Conservation (phyloP, 371 early-diverging fungal species). For the Mortierella sp. region DNA sequence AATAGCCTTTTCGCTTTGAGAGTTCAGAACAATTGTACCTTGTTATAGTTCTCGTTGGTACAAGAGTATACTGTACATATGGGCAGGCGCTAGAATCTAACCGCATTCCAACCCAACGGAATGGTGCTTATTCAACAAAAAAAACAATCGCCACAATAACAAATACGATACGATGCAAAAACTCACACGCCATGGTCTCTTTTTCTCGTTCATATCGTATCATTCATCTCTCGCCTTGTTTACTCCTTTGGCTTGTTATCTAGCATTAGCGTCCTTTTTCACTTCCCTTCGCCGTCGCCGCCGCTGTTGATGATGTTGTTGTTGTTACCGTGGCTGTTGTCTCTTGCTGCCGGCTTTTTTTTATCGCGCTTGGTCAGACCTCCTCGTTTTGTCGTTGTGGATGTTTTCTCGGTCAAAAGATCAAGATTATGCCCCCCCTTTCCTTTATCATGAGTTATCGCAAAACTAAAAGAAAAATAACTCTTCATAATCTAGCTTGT, state of each 20-base stretch:
- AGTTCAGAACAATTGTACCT: not conserved
- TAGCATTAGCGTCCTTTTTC: not conserved
- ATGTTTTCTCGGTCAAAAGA: not conserved
- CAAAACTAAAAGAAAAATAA: not conserved
- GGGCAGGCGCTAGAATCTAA: not conserved
- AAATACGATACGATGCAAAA: not conserved
- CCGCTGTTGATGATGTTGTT: not conserved
- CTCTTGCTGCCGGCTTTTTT: not conserved
- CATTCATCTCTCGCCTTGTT: not conserved
- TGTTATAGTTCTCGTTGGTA: too few species aligned
- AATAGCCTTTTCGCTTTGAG: not conserved
- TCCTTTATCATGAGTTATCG: not conserved
- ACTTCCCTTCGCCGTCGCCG: not conserved
- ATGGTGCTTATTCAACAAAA: not conserved
- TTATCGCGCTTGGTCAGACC: not conserved
- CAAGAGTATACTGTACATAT: not conserved
- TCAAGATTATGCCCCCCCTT: constrained; percentile 2
- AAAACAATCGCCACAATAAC: not conserved
- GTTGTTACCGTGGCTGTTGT: not conserved
- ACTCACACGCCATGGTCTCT: not conserved
- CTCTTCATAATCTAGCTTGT: not conserved
- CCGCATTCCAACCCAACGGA: not conserved
- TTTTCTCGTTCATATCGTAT: not conserved
- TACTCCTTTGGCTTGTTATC: not conserved
- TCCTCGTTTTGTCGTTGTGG: not conserved